Evolutionary conservation across 1,284 basidiomycete species (phyloP).

Genomic region (Ceratobasidium sp.): DNA sequence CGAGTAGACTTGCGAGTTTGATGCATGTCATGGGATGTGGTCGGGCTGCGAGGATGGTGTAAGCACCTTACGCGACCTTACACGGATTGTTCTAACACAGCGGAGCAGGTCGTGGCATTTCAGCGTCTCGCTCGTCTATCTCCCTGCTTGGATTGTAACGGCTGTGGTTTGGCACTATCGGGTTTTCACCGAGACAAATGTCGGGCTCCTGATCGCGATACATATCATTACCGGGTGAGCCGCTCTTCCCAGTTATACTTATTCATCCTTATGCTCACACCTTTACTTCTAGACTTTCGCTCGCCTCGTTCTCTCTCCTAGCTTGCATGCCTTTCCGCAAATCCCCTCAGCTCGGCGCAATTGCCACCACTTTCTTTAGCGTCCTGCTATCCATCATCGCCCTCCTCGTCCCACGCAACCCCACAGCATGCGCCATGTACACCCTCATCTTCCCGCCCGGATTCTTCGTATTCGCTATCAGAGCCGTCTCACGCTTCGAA

Average conservation of each 20-base stretch:
- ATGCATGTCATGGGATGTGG: slow-evolving; percentile 81
- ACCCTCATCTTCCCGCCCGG: slow-evolving; percentile 80
- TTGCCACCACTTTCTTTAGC: slow-evolving; percentile 74
- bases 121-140: slow-evolving; percentile 68
- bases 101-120: slow-evolving; percentile 74
- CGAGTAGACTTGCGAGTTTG: slow-evolving; percentile 72
- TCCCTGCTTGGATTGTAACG: slow-evolving; percentile 77
- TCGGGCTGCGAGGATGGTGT: slow-evolving; percentile 76
- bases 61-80: slow-evolving; percentile 49
- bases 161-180: slow-evolving; percentile 73
- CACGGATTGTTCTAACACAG: not conserved
- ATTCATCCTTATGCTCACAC: not conserved
- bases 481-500: slow-evolving; percentile 32
- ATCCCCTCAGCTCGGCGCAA: slow-evolving; percentile 79
- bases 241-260: slow-evolving; percentile 30
- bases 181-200: slow-evolving; percentile 75
- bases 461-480: slow-evolving; percentile 76
- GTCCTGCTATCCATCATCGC: slow-evolving; percentile 80
- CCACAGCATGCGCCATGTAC: slow-evolving; percentile 69
- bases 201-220: slow-evolving; percentile 72
- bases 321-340: slow-evolving; percentile 77
- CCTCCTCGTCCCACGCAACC: slow-evolving; percentile 66
- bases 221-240: slow-evolving; percentile 73
- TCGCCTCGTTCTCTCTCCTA: slow-evolving; percentile 80
- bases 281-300: slow-evolving; percentile 60